phyloP scores from a whole-genome alignment of 345 rosid genomes.

The Brassica cretica region DNA sequence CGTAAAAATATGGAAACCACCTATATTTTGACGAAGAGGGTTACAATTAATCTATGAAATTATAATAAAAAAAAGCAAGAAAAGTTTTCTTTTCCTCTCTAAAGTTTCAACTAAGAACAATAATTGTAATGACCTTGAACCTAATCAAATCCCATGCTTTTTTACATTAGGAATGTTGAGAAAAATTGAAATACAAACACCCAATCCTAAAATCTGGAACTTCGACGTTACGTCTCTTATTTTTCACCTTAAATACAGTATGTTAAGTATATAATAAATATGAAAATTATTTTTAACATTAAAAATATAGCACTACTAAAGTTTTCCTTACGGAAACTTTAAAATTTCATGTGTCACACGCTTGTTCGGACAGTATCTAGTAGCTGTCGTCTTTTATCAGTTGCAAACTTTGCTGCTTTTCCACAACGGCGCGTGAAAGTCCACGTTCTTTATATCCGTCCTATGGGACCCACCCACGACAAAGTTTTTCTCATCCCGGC shows the following conservation, averaged over 20 bases:
- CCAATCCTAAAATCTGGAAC: not conserved
- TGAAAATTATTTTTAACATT: conserved; percentile 3
- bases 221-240: not conserved
- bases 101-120: not conserved
- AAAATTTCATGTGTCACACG: conserved; percentile 27
- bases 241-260: conserved; percentile 2
- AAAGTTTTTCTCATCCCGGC: conserved; percentile 54
- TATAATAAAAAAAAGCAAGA: not conserved
- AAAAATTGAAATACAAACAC: not conserved
- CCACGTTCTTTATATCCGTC: conserved; percentile 48
- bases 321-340: not conserved
- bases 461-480: conserved; percentile 54
- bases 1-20: not conserved
- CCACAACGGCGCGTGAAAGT: conserved; percentile 49
- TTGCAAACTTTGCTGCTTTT: conserved; percentile 76
- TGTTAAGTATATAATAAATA: not conserved
- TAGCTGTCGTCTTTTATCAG: conserved; percentile 10
- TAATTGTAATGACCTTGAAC: conserved; percentile 1
- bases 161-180: conserved; percentile 5
- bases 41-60: not conserved
- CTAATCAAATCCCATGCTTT: conserved; percentile 4
- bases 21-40: not conserved
- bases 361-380: conserved; percentile 19
- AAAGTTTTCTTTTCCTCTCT: not conserved
- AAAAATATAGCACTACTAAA: not conserved